Percentiles rank a stretch among this genome's conserved stretches.
phyloP scores from a whole-genome alignment of 805 yeast species.

The Sugiyamaella floridensis region DNA sequence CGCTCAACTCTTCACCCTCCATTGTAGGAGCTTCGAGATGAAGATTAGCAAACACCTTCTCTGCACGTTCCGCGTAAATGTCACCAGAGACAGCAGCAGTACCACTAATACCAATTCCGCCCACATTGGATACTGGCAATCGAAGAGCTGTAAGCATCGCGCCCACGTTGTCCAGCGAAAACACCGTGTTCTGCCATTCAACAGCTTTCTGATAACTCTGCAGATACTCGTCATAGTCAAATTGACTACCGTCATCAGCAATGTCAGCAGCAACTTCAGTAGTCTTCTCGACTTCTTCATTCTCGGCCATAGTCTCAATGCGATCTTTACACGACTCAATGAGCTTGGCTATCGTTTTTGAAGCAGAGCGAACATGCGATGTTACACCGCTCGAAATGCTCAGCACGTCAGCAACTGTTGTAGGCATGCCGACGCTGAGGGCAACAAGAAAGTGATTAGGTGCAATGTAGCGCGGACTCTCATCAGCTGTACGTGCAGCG shows the following conservation, averaged over 20 bases:
- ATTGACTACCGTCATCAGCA: neutral
- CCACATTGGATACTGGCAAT: neutral
- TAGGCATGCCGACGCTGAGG: conserved; percentile 53
- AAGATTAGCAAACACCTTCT: neutral
- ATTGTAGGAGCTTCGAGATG: conserved; percentile 1
- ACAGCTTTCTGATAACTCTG: neutral
- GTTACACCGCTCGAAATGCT: conserved; percentile 32
- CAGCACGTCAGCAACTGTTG: conserved; percentile 37
- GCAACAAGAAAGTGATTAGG: conserved; percentile 68
- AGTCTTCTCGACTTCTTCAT: neutral
- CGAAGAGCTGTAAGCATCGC: neutral
- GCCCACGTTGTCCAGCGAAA: neutral
- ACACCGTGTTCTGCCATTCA: conserved; percentile 3
- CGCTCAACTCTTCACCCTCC: conserved; percentile 3
- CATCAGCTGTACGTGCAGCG: conserved; percentile 70
- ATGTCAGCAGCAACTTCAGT: neutral
- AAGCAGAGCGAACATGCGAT: conserved; percentile 51
- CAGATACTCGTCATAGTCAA: conserved; percentile 8
- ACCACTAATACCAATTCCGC: neutral
- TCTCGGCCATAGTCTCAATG: neutral
- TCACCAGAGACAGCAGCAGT: conserved; percentile 1
- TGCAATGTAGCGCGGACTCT: conserved; percentile 76
- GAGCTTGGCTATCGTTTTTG: conserved; percentile 52
- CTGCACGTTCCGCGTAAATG: neutral
- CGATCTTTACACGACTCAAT: conserved; percentile 28